A percentile compares a stretch with the other conserved stretches of the same genome.
Evolutionary conservation across 2,329 filamentous ascomycete species (phyloP).

Genomic region (Alternaria gaisen): DNA sequence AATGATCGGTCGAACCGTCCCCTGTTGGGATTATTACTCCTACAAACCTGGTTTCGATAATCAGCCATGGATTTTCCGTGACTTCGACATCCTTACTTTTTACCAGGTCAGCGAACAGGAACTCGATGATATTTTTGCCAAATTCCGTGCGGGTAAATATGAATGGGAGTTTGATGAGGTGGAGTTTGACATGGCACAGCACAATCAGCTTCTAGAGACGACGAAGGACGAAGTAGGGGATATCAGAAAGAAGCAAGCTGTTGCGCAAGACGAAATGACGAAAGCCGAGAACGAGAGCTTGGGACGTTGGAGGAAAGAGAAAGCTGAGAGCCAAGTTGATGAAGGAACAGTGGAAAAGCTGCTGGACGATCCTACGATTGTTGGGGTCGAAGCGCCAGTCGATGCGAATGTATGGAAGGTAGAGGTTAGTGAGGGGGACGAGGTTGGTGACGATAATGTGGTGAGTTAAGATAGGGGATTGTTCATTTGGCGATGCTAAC

Average conservation of each 20-base stretch:
- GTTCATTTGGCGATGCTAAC: constrained; percentile 7
- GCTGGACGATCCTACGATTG: constrained; percentile 54
- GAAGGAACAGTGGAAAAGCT: constrained; percentile 60
- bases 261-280: constrained; percentile 59
- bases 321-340: constrained; percentile 56
- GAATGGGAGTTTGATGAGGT: constrained; percentile 60
- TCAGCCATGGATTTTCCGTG: constrained; percentile 64
- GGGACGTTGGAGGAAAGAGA: constrained; percentile 55
- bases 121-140: constrained; percentile 58
- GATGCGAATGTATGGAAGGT: constrained; percentile 60
- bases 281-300: constrained; percentile 59
- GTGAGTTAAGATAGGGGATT: constrained; percentile 21
- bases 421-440: constrained; percentile 50
- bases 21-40: constrained; percentile 63
- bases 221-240: constrained; percentile 59
- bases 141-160: constrained; percentile 62
- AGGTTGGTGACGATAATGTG: constrained; percentile 44
- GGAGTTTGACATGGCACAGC: constrained; percentile 64
- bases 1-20: constrained; percentile 62
- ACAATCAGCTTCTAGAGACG: constrained; percentile 59
- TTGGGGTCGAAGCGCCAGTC: constrained; percentile 53
- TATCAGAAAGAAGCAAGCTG: constrained; percentile 57
- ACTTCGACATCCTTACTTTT: constrained; percentile 66
- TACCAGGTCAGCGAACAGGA: constrained; percentile 63
- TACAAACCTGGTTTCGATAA: constrained; percentile 60